Conservation (phyloP, 345 rosid species). For the Carallia brachiata region DNA sequence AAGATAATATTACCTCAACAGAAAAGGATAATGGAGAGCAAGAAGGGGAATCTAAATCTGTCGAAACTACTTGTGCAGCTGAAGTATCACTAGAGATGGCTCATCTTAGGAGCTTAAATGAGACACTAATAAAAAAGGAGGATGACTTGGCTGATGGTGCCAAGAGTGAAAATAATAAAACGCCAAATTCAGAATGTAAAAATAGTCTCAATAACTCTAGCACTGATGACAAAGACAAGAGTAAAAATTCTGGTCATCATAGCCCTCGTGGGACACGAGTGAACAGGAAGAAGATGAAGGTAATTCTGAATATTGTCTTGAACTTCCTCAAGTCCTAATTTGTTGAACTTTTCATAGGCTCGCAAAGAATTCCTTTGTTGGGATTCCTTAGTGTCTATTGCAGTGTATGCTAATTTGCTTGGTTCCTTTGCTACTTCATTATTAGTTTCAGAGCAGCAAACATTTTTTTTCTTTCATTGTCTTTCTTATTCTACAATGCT, state of each 20-base stretch:
- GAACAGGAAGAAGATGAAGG: conserved; percentile 71
- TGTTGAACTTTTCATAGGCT: background rate
- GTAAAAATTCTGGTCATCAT: conserved; percentile 38
- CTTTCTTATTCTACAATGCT: background rate
- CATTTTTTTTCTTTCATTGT: background rate
- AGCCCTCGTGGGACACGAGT: conserved; percentile 42
- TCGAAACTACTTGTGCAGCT: conserved; percentile 68
- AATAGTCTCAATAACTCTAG: conserved; percentile 23
- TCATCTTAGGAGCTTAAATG: conserved; percentile 22
- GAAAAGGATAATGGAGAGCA: conserved; percentile 62
- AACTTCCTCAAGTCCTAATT: background rate
- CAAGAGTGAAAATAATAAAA: conserved; percentile 27
- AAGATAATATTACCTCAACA: conserved; percentile 51
- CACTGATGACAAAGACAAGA: conserved; percentile 23
- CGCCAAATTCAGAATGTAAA: conserved; percentile 25
- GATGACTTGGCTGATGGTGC: conserved; percentile 40
- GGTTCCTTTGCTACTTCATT: background rate
- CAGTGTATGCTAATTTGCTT: background rate
- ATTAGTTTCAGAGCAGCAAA: background rate
- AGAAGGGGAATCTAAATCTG: conserved; percentile 83
- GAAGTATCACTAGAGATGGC: conserved; percentile 30
- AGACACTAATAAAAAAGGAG: conserved; percentile 41
- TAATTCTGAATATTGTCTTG: background rate
- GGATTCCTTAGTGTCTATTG: background rate
- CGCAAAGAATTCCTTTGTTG: background rate